phyloP scores from a whole-genome alignment of 495 filamentous ascomycete species.

The Aspergillus coremiiformis region DNA sequence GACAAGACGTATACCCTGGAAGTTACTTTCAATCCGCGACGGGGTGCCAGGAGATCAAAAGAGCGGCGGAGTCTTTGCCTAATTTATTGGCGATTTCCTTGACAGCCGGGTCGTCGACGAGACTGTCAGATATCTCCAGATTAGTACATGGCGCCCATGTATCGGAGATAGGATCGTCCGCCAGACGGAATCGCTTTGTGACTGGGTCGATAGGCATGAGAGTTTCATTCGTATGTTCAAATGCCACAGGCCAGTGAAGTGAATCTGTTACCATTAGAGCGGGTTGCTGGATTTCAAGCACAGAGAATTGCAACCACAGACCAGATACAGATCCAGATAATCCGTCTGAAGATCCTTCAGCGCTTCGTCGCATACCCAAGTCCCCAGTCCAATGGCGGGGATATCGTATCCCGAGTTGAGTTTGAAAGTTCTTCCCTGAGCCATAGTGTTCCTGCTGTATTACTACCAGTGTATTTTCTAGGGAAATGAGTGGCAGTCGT shows the following conservation, averaged over 20 bases:
- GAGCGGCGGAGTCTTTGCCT: slow-evolving; percentile 59
- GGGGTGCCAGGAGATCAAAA: slow-evolving; percentile 69
- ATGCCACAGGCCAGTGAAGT: slow-evolving; percentile 36
- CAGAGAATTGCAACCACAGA: slow-evolving; percentile 16
- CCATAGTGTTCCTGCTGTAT: slow-evolving; percentile 19
- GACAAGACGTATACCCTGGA: slow-evolving; percentile 29
- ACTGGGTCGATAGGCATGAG: slow-evolving; percentile 27
- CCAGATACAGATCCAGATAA: slow-evolving; percentile 41
- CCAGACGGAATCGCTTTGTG: slow-evolving; percentile 30
- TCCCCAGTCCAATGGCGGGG: slow-evolving; percentile 29
- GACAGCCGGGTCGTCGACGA: slow-evolving; percentile 55
- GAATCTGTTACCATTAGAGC: slow-evolving; percentile 17
- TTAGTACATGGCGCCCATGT: slow-evolving; percentile 71
- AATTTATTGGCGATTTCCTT: slow-evolving; percentile 57
- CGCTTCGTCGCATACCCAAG: slow-evolving; percentile 18
- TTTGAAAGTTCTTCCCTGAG: slow-evolving; percentile 33
- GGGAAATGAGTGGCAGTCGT: no score
- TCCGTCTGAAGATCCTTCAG: slow-evolving; percentile 36
- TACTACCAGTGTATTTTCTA: no score
- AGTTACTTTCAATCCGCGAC: slow-evolving; percentile 50
- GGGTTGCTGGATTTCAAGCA: not conserved
- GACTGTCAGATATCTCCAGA: slow-evolving; percentile 46
- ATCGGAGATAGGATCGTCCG: slow-evolving; percentile 27
- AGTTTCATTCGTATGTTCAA: slow-evolving; percentile 59
- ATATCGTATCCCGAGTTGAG: slow-evolving; percentile 36